A percentile compares a stretch with the other conserved stretches of the same genome.
These are phyloP conservation scores for Penicillium daleae DNA, from an alignment of 495 filamentous ascomycete species.

Conservation along the genomic window DNA sequence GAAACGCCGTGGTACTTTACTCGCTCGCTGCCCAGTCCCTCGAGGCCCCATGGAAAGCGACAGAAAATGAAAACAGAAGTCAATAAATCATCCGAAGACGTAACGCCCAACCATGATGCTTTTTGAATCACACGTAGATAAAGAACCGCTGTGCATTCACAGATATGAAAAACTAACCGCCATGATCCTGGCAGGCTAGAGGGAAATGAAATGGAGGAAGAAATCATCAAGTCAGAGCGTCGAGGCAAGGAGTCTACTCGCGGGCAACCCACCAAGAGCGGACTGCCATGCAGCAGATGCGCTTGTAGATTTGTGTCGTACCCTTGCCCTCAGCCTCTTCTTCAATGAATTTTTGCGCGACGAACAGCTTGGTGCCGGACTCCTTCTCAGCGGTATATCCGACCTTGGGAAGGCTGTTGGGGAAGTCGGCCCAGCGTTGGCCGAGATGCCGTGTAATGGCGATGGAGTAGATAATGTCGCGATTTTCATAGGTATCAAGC, in stretches of 20 bases:
- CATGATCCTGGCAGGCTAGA: neutral
- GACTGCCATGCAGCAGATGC: conserved; percentile 72
- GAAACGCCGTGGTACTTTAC: conserved; percentile 31
- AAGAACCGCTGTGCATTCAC: conserved; percentile 7
- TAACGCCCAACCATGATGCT: conserved; percentile 39
- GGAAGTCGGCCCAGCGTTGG: conserved; percentile 65
- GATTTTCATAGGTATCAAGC: conserved; percentile 79
- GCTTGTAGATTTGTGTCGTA: conserved; percentile 80
- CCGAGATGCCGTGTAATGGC: conserved; percentile 77
- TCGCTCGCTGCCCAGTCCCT: conserved; percentile 29
- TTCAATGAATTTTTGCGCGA: conserved; percentile 82
- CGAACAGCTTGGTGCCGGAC: conserved; percentile 69
- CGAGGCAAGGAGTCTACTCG: conserved; percentile 32
- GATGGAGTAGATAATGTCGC: conserved; percentile 91
- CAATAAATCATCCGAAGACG: conserved; percentile 7
- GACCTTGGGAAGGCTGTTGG: conserved; percentile 59
- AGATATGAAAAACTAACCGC: conserved; percentile 10
- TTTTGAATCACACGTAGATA: conserved; percentile 14
- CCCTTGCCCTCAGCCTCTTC: conserved; percentile 70
- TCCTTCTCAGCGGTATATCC: conserved; percentile 70
- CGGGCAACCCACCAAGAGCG: conserved; percentile 57
- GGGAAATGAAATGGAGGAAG: conserved; percentile 18
- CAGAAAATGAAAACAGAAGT: conserved; percentile 9
- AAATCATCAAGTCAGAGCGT: conserved; percentile 1
- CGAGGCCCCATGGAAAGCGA: conserved; percentile 20